These are phyloP conservation scores for Cucumis variabilis DNA, from an alignment of 331 rosid species.

Conservation along the genomic window DNA sequence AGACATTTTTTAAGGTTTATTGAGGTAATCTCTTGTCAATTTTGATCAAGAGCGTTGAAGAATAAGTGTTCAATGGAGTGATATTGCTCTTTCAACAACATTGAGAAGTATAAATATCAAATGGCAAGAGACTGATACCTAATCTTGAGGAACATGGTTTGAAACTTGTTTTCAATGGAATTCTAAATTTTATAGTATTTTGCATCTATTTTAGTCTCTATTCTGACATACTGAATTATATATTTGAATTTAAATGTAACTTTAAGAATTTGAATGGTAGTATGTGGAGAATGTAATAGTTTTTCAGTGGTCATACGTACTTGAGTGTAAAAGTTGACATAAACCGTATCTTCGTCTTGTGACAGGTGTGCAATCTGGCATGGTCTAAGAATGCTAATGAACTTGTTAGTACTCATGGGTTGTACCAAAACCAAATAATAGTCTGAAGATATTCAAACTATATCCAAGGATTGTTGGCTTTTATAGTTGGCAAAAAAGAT, in stretches of 20 bases:
- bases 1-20: too few species aligned
- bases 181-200: not conserved
- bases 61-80: too few species aligned
- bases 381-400: too few species aligned
- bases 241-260: too few species aligned
- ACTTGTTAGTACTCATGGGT: too few species aligned
- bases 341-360: not conserved
- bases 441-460: conserved; percentile 55
- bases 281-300: not conserved
- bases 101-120: too few species aligned
- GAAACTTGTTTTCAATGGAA: conserved; percentile 35
- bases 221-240: conserved; percentile 23
- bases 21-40: too few species aligned
- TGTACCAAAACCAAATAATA: too few species aligned
- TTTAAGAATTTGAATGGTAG: too few species aligned
- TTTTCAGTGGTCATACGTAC: not conserved
- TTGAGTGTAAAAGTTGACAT: not conserved
- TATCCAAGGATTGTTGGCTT: conserved; percentile 77
- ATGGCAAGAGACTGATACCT: conserved; percentile 58
- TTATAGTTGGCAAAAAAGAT: conserved; percentile 64
- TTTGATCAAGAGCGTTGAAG: too few species aligned
- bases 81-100: too few species aligned
- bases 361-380: too few species aligned
- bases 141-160: conserved; percentile 94
- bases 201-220: not conserved